phyloP scores from a whole-genome alignment of 345 rosid species.

The Bretschneidera sinensis region DNA sequence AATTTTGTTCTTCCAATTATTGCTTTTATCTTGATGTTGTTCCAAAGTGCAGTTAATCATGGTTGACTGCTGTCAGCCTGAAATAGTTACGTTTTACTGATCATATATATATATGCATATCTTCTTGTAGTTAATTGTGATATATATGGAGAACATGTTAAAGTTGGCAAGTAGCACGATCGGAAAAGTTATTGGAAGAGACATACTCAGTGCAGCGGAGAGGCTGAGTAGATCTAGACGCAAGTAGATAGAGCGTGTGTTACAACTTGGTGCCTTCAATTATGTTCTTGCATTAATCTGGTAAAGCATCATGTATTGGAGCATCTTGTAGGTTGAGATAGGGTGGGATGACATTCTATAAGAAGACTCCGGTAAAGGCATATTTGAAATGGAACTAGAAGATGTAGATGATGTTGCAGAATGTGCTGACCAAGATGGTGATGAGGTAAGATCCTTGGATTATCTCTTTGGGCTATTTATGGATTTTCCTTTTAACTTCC shows the following conservation, averaged over 20 bases:
- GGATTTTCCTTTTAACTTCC: neutral
- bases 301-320: slow-evolving; percentile 5
- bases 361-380: slow-evolving; percentile 69
- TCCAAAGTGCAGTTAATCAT: neutral
- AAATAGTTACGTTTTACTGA: neutral
- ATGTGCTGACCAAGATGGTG: slow-evolving; percentile 29
- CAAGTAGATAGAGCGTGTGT: slow-evolving; percentile 34
- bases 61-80: slow-evolving; percentile 9
- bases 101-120: slow-evolving; percentile 6
- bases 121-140: slow-evolving; percentile 30
- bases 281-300: slow-evolving; percentile 5
- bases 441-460: slow-evolving; percentile 38
- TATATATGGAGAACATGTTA: slow-evolving; percentile 75
- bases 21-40: neutral
- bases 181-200: slow-evolving; percentile 64
- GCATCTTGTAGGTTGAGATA: slow-evolving; percentile 52
- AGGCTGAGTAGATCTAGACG: slow-evolving; percentile 82
- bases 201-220: slow-evolving; percentile 65
- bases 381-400: slow-evolving; percentile 82
- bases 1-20: neutral
- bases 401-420: slow-evolving; percentile 40
- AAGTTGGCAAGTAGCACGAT: slow-evolving; percentile 66
- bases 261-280: neutral
- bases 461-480: neutral
- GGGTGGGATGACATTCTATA: slow-evolving; percentile 71